phyloP scores from a whole-genome alignment of 2,329 filamentous ascomycete genomes.

The Didymella pomorum region DNA sequence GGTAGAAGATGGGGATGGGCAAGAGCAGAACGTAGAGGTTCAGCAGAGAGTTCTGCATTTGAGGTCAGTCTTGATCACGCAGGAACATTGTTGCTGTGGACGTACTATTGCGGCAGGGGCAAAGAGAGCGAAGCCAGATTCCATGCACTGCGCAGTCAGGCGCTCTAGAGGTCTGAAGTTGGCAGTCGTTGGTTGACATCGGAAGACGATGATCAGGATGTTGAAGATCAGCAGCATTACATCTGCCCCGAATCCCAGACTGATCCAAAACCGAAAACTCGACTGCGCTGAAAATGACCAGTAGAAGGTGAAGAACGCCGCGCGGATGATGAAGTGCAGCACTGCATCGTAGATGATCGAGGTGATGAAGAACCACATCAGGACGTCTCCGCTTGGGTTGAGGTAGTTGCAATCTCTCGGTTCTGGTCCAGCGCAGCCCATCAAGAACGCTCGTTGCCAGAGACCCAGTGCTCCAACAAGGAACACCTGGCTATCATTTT shows the following conservation, averaged over 20 bases:
- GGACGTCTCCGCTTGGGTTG: not conserved
- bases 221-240: slow-evolving; percentile 10
- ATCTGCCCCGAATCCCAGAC: slow-evolving; percentile 8
- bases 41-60: not conserved
- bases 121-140: not conserved
- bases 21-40: slow-evolving; percentile 4
- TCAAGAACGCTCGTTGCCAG: slow-evolving; percentile 2
- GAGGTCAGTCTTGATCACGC: not conserved
- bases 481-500: not conserved
- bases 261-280: slow-evolving; percentile 8
- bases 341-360: slow-evolving; percentile 9
- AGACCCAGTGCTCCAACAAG: slow-evolving; percentile 3
- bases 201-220: slow-evolving; percentile 10
- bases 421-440: slow-evolving; percentile 6
- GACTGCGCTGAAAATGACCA: slow-evolving; percentile 6
- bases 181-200: slow-evolving; percentile 11
- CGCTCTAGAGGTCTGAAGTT: slow-evolving; percentile 3
- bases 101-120: slow-evolving; percentile 4
- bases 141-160: slow-evolving; percentile 13
- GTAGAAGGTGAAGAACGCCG: slow-evolving; percentile 13
- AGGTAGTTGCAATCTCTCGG: slow-evolving; percentile 5
- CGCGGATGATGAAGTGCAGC: slow-evolving; percentile 13
- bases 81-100: not conserved
- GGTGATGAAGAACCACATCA: slow-evolving; percentile 6
- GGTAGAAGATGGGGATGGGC: slow-evolving; percentile 5